These are phyloP conservation scores for Dysphania ambrosioides DNA, from an alignment of 148 eudicot genomes.

Conservation along the genomic window DNA sequence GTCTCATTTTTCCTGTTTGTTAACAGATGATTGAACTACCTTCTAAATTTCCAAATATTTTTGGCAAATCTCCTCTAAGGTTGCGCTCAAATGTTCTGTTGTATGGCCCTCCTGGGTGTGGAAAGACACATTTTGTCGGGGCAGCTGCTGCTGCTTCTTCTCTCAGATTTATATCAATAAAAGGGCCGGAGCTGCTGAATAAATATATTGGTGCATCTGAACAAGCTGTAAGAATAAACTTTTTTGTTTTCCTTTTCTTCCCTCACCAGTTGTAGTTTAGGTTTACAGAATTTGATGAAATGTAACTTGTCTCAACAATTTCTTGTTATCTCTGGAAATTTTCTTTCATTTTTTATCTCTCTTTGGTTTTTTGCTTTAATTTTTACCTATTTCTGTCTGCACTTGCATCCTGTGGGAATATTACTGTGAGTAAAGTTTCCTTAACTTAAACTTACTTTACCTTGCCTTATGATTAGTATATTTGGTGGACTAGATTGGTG, in stretches of 20 bases:
- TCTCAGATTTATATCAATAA: constrained; percentile 84
- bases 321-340: not conserved
- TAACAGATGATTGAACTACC: constrained; percentile 93
- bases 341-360: not conserved
- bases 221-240: constrained; percentile 71
- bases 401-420: not conserved
- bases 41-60: constrained; percentile 79
- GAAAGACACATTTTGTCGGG: constrained; percentile 96
- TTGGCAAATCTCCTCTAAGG: constrained; percentile 79
- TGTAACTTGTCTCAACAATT: not conserved
- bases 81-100: constrained; percentile 87
- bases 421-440: not conserved
- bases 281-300: not conserved
- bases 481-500: not conserved
- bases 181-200: constrained; percentile 94
- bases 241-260: not conserved
- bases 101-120: constrained; percentile 99
- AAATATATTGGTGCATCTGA: constrained; percentile 99
- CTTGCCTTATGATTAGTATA: not conserved
- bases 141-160: constrained; percentile 98
- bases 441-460: not conserved
- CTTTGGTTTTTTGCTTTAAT: not conserved
- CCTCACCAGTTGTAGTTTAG: not conserved
- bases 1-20: constrained; percentile 5
- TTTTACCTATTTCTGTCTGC: not conserved